phyloP scores from a whole-genome alignment of 2,329 filamentous ascomycete species.

The Pseudopyricularia cyperi region DNA sequence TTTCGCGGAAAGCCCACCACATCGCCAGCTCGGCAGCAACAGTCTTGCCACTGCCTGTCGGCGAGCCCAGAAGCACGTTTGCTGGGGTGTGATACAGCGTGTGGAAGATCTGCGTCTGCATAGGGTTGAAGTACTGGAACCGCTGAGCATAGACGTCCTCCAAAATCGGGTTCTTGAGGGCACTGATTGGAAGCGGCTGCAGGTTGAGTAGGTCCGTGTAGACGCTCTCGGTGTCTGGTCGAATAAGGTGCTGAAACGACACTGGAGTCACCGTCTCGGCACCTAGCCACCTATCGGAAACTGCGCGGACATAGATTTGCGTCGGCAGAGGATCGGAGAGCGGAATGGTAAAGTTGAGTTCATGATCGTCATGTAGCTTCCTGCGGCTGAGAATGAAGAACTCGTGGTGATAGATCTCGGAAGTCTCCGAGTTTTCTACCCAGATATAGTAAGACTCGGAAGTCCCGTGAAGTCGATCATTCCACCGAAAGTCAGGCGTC shows the following conservation, averaged over 20 bases:
- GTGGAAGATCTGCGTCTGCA: constrained; percentile 99
- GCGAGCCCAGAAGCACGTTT: constrained; percentile 89
- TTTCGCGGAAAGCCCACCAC: constrained; percentile 98
- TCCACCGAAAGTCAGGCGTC: constrained; percentile 87
- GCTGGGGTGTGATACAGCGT: constrained; percentile 84
- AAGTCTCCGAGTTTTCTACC: constrained; percentile 97
- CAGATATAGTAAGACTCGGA: constrained; percentile 98
- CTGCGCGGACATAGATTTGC: constrained; percentile 89
- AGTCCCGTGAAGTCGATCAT: constrained; percentile 81
- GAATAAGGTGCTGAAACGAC: constrained; percentile 94
- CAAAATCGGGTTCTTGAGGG: constrained; percentile 72
- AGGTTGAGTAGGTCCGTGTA: constrained; percentile 90
- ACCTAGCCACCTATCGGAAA: constrained; percentile 93
- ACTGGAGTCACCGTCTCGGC: constrained; percentile 92
- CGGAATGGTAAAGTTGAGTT: constrained; percentile 95
- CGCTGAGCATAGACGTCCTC: constrained; percentile 81
- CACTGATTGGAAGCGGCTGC: constrained; percentile 76
- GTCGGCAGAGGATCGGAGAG: constrained; percentile 84
- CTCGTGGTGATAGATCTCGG: constrained; percentile 95
- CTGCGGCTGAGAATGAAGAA: constrained; percentile 85
- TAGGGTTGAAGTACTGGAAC: constrained; percentile 96
- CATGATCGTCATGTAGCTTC: constrained; percentile 91
- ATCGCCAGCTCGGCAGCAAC: constrained; percentile 92
- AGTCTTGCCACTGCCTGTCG: constrained; percentile 95
- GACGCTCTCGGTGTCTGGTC: constrained; percentile 92